Conservation (phyloP, 163 green algal species). For the Scenedesmus sp. region DNA sequence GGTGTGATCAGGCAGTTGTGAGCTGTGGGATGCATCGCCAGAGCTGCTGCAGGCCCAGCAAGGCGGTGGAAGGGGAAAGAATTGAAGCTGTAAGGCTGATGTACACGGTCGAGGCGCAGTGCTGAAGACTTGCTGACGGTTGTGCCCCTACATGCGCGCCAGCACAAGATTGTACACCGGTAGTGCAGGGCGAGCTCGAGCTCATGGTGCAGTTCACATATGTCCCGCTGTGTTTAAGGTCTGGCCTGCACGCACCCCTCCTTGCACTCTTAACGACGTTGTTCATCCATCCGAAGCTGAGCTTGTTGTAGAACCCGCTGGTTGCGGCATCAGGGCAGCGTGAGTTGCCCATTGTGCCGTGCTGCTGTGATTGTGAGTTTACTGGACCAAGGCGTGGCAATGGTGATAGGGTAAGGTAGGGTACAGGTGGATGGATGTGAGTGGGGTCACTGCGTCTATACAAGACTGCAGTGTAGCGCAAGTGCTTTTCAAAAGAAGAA, state of each 20-base stretch:
- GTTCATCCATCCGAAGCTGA: slow-evolving; percentile 60
- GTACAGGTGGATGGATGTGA: neutral
- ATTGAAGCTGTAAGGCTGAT: too few species aligned
- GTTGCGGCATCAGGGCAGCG: slow-evolving; percentile 39
- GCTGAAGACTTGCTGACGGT: neutral
- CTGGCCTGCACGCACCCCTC: neutral
- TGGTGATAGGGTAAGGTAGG: neutral
- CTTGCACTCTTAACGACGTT: slow-evolving; percentile 43
- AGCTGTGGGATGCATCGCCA: neutral
- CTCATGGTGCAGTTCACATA: neutral
- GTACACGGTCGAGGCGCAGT: too few species aligned
- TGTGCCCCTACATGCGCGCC: neutral
- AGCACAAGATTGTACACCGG: neutral
- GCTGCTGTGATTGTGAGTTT: neutral
- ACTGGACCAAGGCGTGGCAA: neutral
- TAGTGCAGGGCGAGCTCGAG: neutral
- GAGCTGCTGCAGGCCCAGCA: neutral
- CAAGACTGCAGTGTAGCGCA: neutral
- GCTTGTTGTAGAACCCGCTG: slow-evolving; percentile 46
- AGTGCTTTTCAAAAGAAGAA: neutral
- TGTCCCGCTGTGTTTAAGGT: neutral
- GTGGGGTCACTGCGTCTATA: neutral
- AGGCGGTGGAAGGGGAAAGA: neutral
- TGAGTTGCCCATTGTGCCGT: neutral
- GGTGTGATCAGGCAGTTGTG: too few species aligned